Base-by-base conservation (phyloP, 2,329 filamentous ascomycete species). In the Penicillium decumbens region DNA sequence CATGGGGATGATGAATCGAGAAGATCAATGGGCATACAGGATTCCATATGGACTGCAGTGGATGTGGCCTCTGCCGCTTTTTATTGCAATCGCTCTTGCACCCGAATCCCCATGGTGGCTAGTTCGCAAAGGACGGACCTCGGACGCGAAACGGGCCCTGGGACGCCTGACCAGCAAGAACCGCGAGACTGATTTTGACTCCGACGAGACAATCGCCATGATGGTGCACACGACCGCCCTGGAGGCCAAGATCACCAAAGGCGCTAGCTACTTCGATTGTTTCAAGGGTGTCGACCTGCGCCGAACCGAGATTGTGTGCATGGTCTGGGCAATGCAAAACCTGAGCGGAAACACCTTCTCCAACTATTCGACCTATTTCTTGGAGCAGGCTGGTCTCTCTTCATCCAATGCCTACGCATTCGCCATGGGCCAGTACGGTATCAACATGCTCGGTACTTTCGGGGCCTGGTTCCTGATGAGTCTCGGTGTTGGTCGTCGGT, bases 191-290 rank as follows among this genome's bases (percentile, higher is more conserved):
- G 80, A 85, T 52, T 91, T 93, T 60, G 81, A 95, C 62, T 81
- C 87, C 9, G 87, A 95, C 54, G 88, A 93, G 71, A 93, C 88
- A 0, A 77, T 95, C 43, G 84, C 88, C 61, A 95, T 95, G 88
- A 95, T 95, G 87, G 82, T 89, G 1, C 88, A 95, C 65, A 95
- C 89, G 0, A 91, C 87, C 0, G 85, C 86, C 0, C 75, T 95
- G 9, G 90, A 95, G 67, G 79, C 88, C 64, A 76, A 82, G 69
- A 87, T 89, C 45, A 90, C 87, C 3, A 73, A 75, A 6, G 89
- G 89, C 27, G 82, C 87, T 5, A 83, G 78, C 45, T 95, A 93
- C 68, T 71, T 80, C 60, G 89, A 95, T 68, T 95, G 89, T 72
- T 95, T 95, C 79, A 84, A 79, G 66, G 89, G 89, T 9, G 80